These are phyloP conservation scores for Atalantia buxifolia DNA, from an alignment of 345 rosid species.

Conservation along the genomic window DNA sequence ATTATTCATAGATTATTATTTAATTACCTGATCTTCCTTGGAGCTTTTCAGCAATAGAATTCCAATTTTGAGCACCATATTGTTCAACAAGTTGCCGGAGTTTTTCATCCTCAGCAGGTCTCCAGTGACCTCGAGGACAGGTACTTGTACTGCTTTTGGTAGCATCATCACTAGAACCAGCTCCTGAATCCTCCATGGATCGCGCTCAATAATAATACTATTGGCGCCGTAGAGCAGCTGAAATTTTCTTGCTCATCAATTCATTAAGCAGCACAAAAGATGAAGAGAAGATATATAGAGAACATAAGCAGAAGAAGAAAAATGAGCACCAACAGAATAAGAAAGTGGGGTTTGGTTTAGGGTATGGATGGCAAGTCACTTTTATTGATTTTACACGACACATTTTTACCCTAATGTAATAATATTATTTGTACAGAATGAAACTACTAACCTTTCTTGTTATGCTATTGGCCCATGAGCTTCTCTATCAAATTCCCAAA, in stretches of 20 bases:
- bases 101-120: slow-evolving; percentile 70
- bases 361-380: slow-evolving; percentile 73
- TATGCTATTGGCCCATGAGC: slow-evolving; percentile 27
- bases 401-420: slow-evolving; percentile 18
- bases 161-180: slow-evolving; percentile 37
- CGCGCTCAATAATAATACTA: neutral
- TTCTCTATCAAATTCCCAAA: slow-evolving; percentile 15
- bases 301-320: slow-evolving; percentile 4
- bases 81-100: slow-evolving; percentile 60
- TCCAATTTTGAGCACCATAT: slow-evolving; percentile 73
- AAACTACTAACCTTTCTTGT: slow-evolving; percentile 32
- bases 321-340: slow-evolving; percentile 20
- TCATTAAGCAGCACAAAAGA: slow-evolving; percentile 25
- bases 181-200: slow-evolving; percentile 35
- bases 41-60: slow-evolving; percentile 66
- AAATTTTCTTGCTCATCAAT: slow-evolving; percentile 23
- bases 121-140: slow-evolving; percentile 72
- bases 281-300: slow-evolving; percentile 41
- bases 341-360: slow-evolving; percentile 56
- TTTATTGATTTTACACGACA: slow-evolving; percentile 75
- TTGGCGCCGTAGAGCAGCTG: neutral
- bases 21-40: slow-evolving; percentile 68
- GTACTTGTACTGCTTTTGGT: slow-evolving; percentile 8
- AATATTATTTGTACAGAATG: slow-evolving; percentile 19
- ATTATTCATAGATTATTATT: neutral